Base-by-base conservation (phyloP, 805 yeast species). In the Blastobotrys parvus region DNA sequence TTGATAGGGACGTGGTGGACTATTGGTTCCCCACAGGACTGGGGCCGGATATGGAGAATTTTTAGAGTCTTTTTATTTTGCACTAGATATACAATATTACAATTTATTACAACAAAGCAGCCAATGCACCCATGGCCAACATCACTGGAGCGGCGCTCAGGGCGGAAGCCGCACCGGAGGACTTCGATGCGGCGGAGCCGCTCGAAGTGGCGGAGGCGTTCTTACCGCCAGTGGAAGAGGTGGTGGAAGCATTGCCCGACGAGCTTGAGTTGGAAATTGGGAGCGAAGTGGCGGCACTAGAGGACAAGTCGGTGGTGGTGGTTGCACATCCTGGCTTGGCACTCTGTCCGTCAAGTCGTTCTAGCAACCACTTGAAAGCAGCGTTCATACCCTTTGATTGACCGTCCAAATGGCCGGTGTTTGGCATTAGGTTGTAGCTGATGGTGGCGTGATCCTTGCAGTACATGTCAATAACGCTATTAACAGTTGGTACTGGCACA, bases 1-100 rank as follows among this genome's bases (percentile, higher is more conserved):
- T 50, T 25, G 57, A 54, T 30, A 43, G 46, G 20, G 47, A 47
- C 21, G 51, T 43, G 16, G 50, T 49, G 25, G 56, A 52, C 40
- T 51, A 39, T 29, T 52, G 57, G 57, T 50, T 54, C 36, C 52
- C 55, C 21, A 40, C 39, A 4, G 30, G 29, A 25, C 10, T 11
- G 11, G 7, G 11, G 7, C 10, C 29, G 29, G 29, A 11, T 11
- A 11, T 8, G 7, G 7, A 25, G 7, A 11, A 25, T 7, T 25
- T 25, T 11, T 25, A 25, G 11, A 25, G 29, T 8, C 29, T 7
- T 7, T 11, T 25, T 7, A 8, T 25, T 11, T 25, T 11, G 7
- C 29, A 25, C 7, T 8, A 11, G 29, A 11, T 25, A 25, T 25
- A 8, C 10, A 8, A 25, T 25, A 25, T 25, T 8, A 27, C 4